phyloP scores from a whole-genome alignment of 2,329 filamentous ascomycete species.

The Microsporum canis region DNA sequence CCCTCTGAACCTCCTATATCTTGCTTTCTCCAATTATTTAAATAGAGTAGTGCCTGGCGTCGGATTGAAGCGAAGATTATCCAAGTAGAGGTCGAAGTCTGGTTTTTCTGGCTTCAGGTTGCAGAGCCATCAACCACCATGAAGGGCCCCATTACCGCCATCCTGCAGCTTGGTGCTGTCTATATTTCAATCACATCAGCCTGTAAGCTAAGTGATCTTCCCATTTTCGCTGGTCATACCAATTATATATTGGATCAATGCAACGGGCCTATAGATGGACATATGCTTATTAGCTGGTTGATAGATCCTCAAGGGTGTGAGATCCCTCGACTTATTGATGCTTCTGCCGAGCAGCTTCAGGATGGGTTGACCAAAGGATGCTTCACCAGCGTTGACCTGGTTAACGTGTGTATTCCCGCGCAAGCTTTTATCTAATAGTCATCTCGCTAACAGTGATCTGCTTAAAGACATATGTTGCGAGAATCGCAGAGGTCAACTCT shows the following conservation, averaged over 20 bases:
- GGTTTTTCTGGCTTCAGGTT: background rate
- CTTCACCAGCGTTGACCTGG: conserved; percentile 49
- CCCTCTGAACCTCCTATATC: background rate
- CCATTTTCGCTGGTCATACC: background rate
- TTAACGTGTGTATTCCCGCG: conserved; percentile 25
- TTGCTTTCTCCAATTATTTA: background rate
- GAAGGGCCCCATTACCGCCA: background rate
- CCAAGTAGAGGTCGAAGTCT: background rate
- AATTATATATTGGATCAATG: background rate
- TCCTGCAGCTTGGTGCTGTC: background rate
- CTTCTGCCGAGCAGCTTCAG: conserved; percentile 41
- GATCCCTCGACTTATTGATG: conserved; percentile 35
- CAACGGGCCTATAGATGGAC: background rate
- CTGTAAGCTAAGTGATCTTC: background rate
- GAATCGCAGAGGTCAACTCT: conserved; percentile 44
- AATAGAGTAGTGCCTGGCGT: background rate
- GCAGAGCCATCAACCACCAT: background rate
- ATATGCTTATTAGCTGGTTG: background rate
- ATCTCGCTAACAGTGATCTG: background rate
- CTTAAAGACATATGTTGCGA: conserved; percentile 38
- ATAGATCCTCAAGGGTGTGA: background rate
- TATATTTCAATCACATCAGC: background rate
- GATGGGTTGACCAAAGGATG: conserved; percentile 38
- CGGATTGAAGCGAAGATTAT: background rate
- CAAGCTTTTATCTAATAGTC: background rate